Evolutionary conservation across 2,329 filamentous ascomycete genomes (phyloP), one percentile per base, ranked within the genome.

Genomic region (Sordariomycetes sp.): DNA sequence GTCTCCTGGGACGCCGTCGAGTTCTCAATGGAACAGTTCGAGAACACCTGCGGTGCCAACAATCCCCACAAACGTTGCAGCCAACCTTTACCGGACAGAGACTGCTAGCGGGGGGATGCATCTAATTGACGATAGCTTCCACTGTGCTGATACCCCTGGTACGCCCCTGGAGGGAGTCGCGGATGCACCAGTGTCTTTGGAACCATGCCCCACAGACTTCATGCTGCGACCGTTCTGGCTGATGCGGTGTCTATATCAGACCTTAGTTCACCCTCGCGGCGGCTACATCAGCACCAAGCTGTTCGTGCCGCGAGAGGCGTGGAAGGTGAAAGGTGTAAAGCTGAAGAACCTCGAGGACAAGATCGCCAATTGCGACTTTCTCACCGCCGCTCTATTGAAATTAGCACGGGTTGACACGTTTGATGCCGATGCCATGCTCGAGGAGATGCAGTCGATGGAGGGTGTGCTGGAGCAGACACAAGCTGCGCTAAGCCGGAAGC

Each of bases 151-250:
- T 19, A 69, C 61, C 21, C 72, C 82, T 1, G 78, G 77, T 3
- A 79, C 76, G n/a, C 75, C 80, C 3, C 79, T 81, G 37, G 64
- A 70, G 4, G 54, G 72, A n/a, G 64, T 68, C 10, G 50, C 64
- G 0, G 79, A 86, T 43, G 73, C 78, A 2, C 88, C 88, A 10
- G 71, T 81, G 16, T 76, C 86, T 0, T 70, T 98, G 5, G 92
- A 98, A 51, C 84, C 92, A 4, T 98, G 93, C 53, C 92, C 92
- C 1, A 85, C 82, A 23, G 86, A 93, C 26, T 80, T 82, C 39
- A 71, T 95, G 48, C 69, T 96, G n/a, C 79, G 92, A 15, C 93
- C 92, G 3, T 98, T 95, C 57, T 98, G 92, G 92, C 68, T 98
- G 29, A 94, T 98, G 86, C 79, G 92, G 35, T 88, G 84, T 41